A percentile compares a stretch with the other conserved stretches of the same genome.
phyloP scores from a whole-genome alignment of 2,329 filamentous ascomycete genomes.

The Monilinia vaccinii-corymbosi region DNA sequence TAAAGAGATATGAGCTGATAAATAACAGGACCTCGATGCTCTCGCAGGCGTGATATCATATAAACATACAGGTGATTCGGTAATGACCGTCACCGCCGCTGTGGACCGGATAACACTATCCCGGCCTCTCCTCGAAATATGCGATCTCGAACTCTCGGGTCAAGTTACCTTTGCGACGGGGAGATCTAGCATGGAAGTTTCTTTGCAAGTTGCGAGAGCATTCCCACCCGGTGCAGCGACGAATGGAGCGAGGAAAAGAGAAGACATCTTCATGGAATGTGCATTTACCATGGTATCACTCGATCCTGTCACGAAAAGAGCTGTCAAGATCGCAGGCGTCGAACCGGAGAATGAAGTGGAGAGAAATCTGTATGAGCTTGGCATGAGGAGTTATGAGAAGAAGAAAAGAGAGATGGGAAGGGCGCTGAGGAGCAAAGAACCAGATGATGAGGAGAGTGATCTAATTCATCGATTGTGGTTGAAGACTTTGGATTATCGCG shows the following conservation, averaged over 20 bases:
- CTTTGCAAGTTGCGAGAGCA: slow-evolving; percentile 57
- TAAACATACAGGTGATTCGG: slow-evolving; percentile 56
- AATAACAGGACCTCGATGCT: slow-evolving; percentile 50
- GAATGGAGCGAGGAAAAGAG: slow-evolving; percentile 42
- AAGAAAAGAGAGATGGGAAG: slow-evolving; percentile 53
- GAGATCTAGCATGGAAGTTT: slow-evolving; percentile 60
- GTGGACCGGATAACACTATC: slow-evolving; percentile 40
- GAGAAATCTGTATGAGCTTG: slow-evolving; percentile 48
- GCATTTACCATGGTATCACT: slow-evolving; percentile 67
- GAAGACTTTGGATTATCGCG: slow-evolving; percentile 50
- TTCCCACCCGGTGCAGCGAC: slow-evolving; percentile 29
- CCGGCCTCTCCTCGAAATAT: slow-evolving; percentile 57
- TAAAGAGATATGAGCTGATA: not conserved
- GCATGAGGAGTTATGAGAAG: slow-evolving; percentile 55
- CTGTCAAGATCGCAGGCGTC: slow-evolving; percentile 51
- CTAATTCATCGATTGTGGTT: slow-evolving; percentile 65
- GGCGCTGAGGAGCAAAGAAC: slow-evolving; percentile 54
- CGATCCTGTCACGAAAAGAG: slow-evolving; percentile 57
- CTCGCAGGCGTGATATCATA: slow-evolving; percentile 62
- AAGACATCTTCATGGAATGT: slow-evolving; percentile 61
- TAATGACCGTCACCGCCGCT: slow-evolving; percentile 34
- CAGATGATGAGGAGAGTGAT: slow-evolving; percentile 59
- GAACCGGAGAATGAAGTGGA: slow-evolving; percentile 53
- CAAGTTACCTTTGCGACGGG: slow-evolving; percentile 52
- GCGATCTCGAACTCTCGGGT: slow-evolving; percentile 55